Conservation (phyloP, 139 green algal genomes). For the Trebouxia sp. region DNA sequence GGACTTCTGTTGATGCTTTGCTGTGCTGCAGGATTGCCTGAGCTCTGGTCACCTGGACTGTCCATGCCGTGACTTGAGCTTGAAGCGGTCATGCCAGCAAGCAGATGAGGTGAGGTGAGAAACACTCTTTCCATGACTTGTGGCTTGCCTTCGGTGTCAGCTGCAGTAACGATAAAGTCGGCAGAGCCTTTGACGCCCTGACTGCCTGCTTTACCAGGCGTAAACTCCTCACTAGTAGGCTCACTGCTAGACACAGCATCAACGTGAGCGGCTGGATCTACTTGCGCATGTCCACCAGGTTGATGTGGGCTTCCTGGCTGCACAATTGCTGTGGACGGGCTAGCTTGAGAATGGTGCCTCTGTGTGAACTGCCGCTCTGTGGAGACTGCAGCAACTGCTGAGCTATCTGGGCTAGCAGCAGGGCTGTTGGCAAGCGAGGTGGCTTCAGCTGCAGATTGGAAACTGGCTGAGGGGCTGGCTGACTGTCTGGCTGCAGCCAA, state of each 20-base stretch:
- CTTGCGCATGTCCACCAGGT: too few species aligned
- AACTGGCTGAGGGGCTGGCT: too few species aligned
- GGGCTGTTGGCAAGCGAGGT: neutral
- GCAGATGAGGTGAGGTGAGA: neutral
- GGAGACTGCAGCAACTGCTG: too few species aligned
- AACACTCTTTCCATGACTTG: neutral
- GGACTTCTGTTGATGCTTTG: neutral
- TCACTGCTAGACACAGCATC: neutral
- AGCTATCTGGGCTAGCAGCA: neutral
- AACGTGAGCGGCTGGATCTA: neutral
- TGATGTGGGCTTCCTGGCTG: too few species aligned
- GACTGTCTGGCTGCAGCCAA: too few species aligned
- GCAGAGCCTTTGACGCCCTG: neutral
- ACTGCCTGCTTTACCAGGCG: neutral
- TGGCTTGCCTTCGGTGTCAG: slow-evolving; percentile 7
- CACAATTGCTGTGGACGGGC: too few species aligned
- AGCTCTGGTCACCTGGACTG: too few species aligned
- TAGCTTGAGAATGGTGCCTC: too few species aligned
- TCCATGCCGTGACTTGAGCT: neutral
- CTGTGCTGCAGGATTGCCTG: neutral
- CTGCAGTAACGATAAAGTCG: slow-evolving; percentile 2
- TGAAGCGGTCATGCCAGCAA: neutral
- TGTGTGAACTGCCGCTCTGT: too few species aligned
- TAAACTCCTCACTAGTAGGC: neutral
- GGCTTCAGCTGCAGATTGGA: neutral